Evolutionary conservation across 2,329 filamentous ascomycete genomes (phyloP).

Genomic region (Coniochaeta hoffmannii): DNA sequence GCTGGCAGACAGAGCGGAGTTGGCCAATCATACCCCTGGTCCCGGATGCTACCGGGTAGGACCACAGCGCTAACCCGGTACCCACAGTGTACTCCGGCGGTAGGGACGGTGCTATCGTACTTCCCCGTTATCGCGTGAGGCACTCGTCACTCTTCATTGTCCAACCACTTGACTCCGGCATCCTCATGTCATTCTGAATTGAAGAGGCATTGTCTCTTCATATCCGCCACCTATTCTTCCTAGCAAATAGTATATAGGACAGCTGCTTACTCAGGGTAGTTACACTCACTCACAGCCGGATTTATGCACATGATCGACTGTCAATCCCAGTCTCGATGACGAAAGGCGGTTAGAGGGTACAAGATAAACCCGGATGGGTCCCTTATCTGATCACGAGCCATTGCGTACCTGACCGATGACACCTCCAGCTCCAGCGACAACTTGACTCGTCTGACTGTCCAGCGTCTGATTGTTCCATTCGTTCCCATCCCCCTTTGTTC

Average conservation of each 20-base stretch:
- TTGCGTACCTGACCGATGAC: conserved; percentile 1
- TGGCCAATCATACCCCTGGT: too few relatives aligned
- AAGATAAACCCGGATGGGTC: neutral
- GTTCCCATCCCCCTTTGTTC: neutral
- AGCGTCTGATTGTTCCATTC: neutral
- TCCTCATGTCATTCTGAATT: neutral
- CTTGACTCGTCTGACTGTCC: neutral
- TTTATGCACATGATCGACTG: neutral
- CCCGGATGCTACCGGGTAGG: too few relatives aligned
- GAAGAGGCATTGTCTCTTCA: neutral
- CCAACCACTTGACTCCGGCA: neutral
- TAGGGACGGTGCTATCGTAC: too few relatives aligned
- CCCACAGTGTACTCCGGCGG: too few relatives aligned
- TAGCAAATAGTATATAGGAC: neutral
- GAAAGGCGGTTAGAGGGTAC: neutral
- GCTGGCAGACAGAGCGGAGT: too few relatives aligned
- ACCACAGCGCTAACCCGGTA: too few relatives aligned
- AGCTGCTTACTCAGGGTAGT: neutral
- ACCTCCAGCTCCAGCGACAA: neutral
- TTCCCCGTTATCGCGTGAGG: neutral
- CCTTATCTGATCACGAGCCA: conserved; percentile 4
- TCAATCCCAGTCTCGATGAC: neutral
- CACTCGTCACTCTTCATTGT: neutral
- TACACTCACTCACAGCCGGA: neutral
- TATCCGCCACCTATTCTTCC: neutral